Evolutionary conservation across 2,329 filamentous ascomycete genomes (phyloP), one percentile per base, ranked within the genome.

Genomic region (Cadophora gregata): DNA sequence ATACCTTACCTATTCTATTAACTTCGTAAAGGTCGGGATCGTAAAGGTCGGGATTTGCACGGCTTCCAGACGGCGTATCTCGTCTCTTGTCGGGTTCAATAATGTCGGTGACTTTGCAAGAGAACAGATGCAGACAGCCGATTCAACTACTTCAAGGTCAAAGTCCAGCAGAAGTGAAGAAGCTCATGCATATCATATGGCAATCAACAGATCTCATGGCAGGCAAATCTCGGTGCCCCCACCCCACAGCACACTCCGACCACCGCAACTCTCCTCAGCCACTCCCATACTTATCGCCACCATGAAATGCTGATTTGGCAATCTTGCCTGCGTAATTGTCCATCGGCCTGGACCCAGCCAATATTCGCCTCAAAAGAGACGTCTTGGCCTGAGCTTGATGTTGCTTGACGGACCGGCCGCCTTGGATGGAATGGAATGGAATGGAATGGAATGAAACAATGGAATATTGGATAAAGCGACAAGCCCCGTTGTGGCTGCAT

Each of bases 381-480:
- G 24, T 36, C 53, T 56, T 24, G 8, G 53, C 53, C 8, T n/a
- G 53, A 36, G 53, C 53, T 14, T 47, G 14, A 47, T 47, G 19
- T n/a, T 47, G 38, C 10, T 42, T 42, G 38, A 42, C 8, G 14
- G 38, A 21, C 53, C 31, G 38, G 53, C 36, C 31, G 29, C 29
- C 31, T 56, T 56, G 29, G 53, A 29, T 21, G 5, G 16, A 36
- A 36, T 7, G 53, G 38, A 56, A 56, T 31, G n/a, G 29, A 31
- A 29, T 21, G 5, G 16, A 36, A 36, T 7, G 53, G 38, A 56
- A 56, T 31, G n/a, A n/a, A n/a, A n/a, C n/a, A n/a, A n/a, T n/a
- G n/a, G n/a, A 36, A 56, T 33, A 56, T 24, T 56, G 53, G n/a
- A 24, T 56, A 56, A 56, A 56, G 9, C 29, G 31, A 36, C n/a